Conservation (phyloP, 176 grass and related monocot species). For the Bromus sterilis region DNA sequence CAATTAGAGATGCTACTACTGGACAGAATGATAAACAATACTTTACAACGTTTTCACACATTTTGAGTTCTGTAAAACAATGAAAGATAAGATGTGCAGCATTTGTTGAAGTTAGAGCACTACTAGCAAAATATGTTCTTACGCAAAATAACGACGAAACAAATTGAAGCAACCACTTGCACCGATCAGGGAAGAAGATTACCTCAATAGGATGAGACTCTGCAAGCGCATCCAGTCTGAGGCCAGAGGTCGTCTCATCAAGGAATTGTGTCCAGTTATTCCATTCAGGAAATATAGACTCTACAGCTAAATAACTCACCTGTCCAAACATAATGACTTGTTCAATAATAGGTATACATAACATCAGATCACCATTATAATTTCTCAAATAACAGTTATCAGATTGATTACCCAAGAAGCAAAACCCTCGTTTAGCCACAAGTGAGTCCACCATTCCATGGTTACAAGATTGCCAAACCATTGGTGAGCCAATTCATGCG, state of each 20-base stretch:
- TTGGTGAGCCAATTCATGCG: slow-evolving; percentile 96
- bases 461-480: slow-evolving; percentile 99
- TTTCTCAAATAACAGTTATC: not conserved
- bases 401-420: slow-evolving; percentile 75
- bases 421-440: slow-evolving; percentile 98
- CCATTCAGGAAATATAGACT: slow-evolving; percentile 83
- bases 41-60: not conserved
- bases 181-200: slow-evolving; percentile 15
- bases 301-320: slow-evolving; percentile 89
- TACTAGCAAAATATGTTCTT: slow-evolving; percentile 3
- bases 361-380: not conserved
- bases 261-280: slow-evolving; percentile 97
- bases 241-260: slow-evolving; percentile 64
- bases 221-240: slow-evolving; percentile 78
- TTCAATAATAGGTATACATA: not conserved
- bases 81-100: not conserved
- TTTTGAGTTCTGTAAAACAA: not conserved
- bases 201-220: slow-evolving; percentile 99
- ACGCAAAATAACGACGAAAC: not conserved
- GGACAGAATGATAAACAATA: not conserved
- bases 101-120: not conserved
- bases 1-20: not conserved
- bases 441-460: slow-evolving; percentile 99
- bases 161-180: not conserved
- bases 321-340: slow-evolving; percentile 24